These are phyloP conservation scores for Phytophthora fragariae DNA, from an alignment of 352 stramenopile species.

Conservation along the genomic window DNA sequence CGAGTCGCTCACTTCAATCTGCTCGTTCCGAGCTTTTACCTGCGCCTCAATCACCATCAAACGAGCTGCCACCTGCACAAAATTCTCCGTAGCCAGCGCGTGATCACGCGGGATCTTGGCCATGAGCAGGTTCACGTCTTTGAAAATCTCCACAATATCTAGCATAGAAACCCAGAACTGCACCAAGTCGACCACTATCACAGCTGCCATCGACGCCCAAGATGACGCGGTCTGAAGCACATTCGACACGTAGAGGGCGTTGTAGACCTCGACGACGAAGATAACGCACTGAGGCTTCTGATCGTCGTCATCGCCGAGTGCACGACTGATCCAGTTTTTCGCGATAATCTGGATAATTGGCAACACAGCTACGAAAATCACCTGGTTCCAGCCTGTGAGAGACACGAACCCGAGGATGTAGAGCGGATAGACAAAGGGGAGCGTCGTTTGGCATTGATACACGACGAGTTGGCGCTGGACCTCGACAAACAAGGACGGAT, in stretches of 20 bases:
- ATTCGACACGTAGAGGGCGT: slow-evolving; percentile 50
- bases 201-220: slow-evolving; percentile 27
- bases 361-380: slow-evolving; percentile 41
- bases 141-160: slow-evolving; percentile 25
- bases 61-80: slow-evolving; percentile 26
- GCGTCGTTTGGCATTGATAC: slow-evolving; percentile 21
- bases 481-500: slow-evolving; percentile 18
- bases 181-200: slow-evolving; percentile 43
- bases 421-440: slow-evolving; percentile 50
- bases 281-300: slow-evolving; percentile 48
- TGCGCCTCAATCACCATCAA: slow-evolving; percentile 12
- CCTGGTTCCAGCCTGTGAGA: slow-evolving; percentile 31
- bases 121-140: slow-evolving; percentile 24
- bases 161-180: slow-evolving; percentile 43
- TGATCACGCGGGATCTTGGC: slow-evolving; percentile 22
- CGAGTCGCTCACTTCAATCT: not conserved
- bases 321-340: slow-evolving; percentile 48
- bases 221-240: slow-evolving; percentile 48
- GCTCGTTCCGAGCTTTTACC: not conserved
- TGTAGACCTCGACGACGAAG: slow-evolving; percentile 61
- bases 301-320: slow-evolving; percentile 28
- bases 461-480: slow-evolving; percentile 28
- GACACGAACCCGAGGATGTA: slow-evolving; percentile 50
- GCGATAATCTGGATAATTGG: slow-evolving; percentile 49
- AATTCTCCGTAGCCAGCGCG: slow-evolving; percentile 8